These are phyloP conservation scores for Takakia lepidozioides DNA, from an alignment of 225 moss, liverwort and hornwort genomes.

Conservation along the genomic window DNA sequence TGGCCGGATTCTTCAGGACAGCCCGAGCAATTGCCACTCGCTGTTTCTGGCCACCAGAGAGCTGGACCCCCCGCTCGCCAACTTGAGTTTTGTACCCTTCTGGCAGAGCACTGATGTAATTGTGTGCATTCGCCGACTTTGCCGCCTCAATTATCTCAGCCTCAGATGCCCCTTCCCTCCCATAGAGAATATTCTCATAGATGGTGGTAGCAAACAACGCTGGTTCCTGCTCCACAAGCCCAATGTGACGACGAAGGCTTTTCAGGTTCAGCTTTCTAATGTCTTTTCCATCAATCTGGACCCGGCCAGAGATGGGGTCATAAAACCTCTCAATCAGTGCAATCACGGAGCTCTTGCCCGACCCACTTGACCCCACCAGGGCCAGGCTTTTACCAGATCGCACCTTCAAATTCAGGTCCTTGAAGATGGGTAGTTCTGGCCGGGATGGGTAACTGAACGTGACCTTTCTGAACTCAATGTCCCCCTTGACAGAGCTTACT, in stretches of 20 bases:
- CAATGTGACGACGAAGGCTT: slow-evolving; percentile 36
- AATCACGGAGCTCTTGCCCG: slow-evolving; percentile 44
- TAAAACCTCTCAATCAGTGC: slow-evolving; percentile 42
- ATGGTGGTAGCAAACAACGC: slow-evolving; percentile 33
- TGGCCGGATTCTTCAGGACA: slow-evolving; percentile 41
- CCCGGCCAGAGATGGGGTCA: slow-evolving; percentile 38
- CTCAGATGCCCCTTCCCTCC: slow-evolving; percentile 34
- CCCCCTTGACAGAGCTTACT: slow-evolving; percentile 24
- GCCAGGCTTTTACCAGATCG: slow-evolving; percentile 34
- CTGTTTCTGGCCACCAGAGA: slow-evolving; percentile 57
- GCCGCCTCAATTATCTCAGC: slow-evolving; percentile 37
- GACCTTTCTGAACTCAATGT: slow-evolving; percentile 31
- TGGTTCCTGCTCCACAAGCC: slow-evolving; percentile 51
- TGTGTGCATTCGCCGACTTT: slow-evolving; percentile 36
- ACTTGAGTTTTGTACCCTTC: slow-evolving; percentile 35
- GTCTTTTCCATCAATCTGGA: slow-evolving; percentile 37
- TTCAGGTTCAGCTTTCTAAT: slow-evolving; percentile 29
- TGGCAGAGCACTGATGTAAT: slow-evolving; percentile 31
- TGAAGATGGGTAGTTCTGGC: slow-evolving; percentile 42
- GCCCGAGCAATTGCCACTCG: slow-evolving; percentile 52
- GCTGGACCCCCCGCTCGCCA: slow-evolving; percentile 42
- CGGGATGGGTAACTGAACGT: slow-evolving; percentile 34
- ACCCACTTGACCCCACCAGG: slow-evolving; percentile 42
- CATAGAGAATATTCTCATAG: slow-evolving; percentile 37
- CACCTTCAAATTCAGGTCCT: slow-evolving; percentile 31